Percentiles rank a stretch among this genome's conserved stretches.
phyloP scores from a whole-genome alignment of 352 stramenopile species.

The Phytophthora pluvialis region DNA sequence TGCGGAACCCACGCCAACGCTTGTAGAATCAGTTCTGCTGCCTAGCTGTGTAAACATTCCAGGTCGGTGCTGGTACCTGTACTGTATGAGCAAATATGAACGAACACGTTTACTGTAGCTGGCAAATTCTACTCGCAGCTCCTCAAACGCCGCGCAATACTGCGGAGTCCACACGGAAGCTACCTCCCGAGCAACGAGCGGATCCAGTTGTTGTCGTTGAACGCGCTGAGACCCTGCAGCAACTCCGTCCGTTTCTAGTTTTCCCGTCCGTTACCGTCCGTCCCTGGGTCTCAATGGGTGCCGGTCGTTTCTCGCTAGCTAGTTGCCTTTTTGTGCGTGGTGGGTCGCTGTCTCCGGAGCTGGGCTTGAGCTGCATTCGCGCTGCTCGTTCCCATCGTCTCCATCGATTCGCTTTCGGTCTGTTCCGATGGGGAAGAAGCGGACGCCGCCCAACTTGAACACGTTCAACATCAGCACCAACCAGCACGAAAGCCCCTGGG shows the following conservation, averaged over 20 bases:
- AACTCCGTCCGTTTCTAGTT: conserved; percentile 13
- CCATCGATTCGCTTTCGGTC: not conserved
- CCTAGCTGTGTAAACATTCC: too few species aligned
- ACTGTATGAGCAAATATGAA: too few species aligned
- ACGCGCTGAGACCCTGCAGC: too few species aligned
- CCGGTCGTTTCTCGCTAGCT: conserved; percentile 20
- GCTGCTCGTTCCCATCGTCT: not conserved
- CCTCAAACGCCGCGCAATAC: too few species aligned
- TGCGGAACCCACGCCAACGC: too few species aligned
- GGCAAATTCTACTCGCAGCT: too few species aligned
- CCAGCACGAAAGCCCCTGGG: conserved; percentile 45
- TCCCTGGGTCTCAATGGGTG: not conserved
- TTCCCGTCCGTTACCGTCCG: conserved; percentile 18
- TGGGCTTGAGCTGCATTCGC: not conserved
- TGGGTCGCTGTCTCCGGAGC: conserved; percentile 12
- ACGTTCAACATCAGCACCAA: conserved; percentile 39
- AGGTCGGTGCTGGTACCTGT: too few species aligned
- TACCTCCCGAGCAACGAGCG: too few species aligned
- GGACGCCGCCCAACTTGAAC: conserved; percentile 14
- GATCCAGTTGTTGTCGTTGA: too few species aligned
- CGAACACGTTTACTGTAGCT: too few species aligned
- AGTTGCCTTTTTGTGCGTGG: conserved; percentile 19
- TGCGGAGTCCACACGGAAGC: too few species aligned
- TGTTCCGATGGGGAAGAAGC: conserved; percentile 28
- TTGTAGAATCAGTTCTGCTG: too few species aligned